Evolutionary conservation across 805 yeast species (phyloP).

Genomic region (Candida khao-thaluensis): DNA sequence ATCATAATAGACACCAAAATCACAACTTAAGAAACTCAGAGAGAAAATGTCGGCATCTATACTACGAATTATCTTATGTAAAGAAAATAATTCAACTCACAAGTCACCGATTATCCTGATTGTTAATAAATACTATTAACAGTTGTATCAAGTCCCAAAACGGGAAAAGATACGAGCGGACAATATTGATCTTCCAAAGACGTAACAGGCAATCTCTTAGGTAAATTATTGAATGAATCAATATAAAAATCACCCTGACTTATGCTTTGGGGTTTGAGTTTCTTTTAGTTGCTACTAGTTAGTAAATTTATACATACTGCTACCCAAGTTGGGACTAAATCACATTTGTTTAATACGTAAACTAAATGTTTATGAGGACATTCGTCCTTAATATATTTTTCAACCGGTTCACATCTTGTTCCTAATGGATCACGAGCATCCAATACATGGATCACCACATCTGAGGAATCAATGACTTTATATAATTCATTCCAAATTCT

Average conservation of each 20-base stretch:
- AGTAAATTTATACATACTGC: constrained; percentile 72
- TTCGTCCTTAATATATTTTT: constrained; percentile 87
- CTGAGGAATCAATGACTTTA: constrained; percentile 96
- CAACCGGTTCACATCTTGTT: constrained; percentile 90
- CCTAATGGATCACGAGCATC: constrained; percentile 99
- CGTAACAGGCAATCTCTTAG: constrained; percentile 83
- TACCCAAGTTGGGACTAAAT: constrained; percentile 98
- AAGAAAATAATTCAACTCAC: constrained; percentile 71
- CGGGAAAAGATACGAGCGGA: constrained; percentile 48
- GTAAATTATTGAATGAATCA: constrained; percentile 22
- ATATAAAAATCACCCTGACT: constrained; percentile 67
- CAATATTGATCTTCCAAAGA: constrained; percentile 85
- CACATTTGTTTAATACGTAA: constrained; percentile 94
- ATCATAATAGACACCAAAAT: not conserved
- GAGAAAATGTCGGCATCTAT: constrained; percentile 70
- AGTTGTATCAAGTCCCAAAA: constrained; percentile 33
- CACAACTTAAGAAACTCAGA: no score
- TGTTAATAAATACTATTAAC: constrained; percentile 34
- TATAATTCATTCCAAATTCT: constrained; percentile 98
- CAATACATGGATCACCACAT: constrained; percentile 91
- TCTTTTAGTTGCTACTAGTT: not conserved
- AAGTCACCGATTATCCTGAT: constrained; percentile 59
- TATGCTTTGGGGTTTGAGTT: constrained; percentile 65
- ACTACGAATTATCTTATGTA: constrained; percentile 69
- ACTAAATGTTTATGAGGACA: constrained; percentile 96